A percentile compares a stretch with the other conserved stretches of the same genome.
Conservation (phyloP, 768 basidiomycete species). For the Boletus pseudopeckii region DNA sequence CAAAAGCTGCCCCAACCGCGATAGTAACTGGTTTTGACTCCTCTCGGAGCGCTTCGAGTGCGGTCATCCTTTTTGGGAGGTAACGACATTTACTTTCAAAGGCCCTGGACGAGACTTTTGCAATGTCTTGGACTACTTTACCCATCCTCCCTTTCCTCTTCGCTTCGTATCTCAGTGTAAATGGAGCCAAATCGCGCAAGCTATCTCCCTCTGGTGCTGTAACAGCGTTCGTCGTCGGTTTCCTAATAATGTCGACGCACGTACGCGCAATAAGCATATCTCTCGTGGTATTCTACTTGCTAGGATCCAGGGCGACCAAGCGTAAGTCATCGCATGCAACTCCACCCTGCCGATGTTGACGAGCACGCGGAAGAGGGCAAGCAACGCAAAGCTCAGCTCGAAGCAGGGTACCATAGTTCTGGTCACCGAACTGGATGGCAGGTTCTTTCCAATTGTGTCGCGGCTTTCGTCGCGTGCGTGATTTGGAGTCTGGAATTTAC, state of each 20-base stretch:
- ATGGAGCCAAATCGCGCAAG: conserved; percentile 72
- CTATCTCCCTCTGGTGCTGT: conserved; percentile 74
- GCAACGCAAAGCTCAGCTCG: conserved; percentile 66
- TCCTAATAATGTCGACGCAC: conserved; percentile 65
- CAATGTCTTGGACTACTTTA: conserved; percentile 29
- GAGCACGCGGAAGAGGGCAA: conserved; percentile 54
- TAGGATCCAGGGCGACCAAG: conserved; percentile 83
- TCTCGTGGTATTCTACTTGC: conserved; percentile 74
- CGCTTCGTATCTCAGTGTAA: conserved; percentile 54
- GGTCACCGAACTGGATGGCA: conserved; percentile 80
- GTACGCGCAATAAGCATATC: conserved; percentile 61
- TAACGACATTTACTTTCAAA: too few species aligned
- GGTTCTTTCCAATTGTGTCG: conserved; percentile 77
- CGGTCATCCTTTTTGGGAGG: too few species aligned
- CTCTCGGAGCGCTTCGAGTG: too few species aligned
- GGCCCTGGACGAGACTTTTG: background rate
- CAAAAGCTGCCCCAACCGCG: too few species aligned
- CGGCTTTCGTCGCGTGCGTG: conserved; percentile 55
- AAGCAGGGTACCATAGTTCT: conserved; percentile 71
- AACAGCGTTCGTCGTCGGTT: conserved; percentile 76
- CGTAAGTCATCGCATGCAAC: conserved; percentile 37
- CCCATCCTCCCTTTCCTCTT: conserved; percentile 43
- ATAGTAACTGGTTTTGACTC: too few species aligned
- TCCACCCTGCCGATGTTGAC: background rate
- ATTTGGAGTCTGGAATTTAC: conserved; percentile 64